These are phyloP conservation scores for Begonia loranthoides DNA, from an alignment of 306 rosid species.

Conservation along the genomic window DNA sequence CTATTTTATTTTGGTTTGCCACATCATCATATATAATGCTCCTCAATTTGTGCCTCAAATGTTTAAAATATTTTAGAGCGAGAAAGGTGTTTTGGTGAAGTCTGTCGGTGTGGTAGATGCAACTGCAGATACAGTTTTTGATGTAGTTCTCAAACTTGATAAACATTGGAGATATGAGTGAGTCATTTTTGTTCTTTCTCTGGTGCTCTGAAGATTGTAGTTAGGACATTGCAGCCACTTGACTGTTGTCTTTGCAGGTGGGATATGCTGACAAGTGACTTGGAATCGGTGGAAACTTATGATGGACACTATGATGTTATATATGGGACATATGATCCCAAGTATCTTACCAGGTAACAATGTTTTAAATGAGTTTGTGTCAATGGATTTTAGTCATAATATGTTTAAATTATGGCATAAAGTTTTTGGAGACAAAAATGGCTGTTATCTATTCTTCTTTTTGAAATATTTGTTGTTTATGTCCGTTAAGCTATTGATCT, in stretches of 20 bases:
- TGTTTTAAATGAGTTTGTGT: slow-evolving; percentile 2
- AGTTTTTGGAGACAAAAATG: no score
- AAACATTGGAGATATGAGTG: slow-evolving; percentile 82
- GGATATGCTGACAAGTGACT: slow-evolving; percentile 94
- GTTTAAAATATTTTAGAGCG: slow-evolving; percentile 41
- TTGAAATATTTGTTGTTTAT: no score
- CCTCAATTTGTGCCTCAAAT: slow-evolving; percentile 7
- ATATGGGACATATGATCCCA: slow-evolving; percentile 78
- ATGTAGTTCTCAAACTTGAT: slow-evolving; percentile 56
- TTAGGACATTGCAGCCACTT: background rate
- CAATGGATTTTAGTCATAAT: no score
- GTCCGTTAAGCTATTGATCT: background rate
- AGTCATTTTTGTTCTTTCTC: slow-evolving; percentile 12
- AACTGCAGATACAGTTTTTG: slow-evolving; percentile 64
- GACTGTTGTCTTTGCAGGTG: slow-evolving; percentile 37
- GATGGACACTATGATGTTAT: slow-evolving; percentile 82
- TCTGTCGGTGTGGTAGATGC: slow-evolving; percentile 79
- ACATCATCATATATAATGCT: background rate
- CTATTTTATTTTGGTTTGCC: background rate
- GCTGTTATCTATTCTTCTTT: no score
- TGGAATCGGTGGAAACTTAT: slow-evolving; percentile 58
- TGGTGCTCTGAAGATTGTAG: background rate
- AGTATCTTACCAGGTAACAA: slow-evolving; percentile 65
- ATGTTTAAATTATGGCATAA: no score
- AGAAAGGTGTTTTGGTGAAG: slow-evolving; percentile 71